Evolutionary conservation across 2,329 filamentous ascomycete species (phyloP).

Genomic region (Fusarium caatingaense): DNA sequence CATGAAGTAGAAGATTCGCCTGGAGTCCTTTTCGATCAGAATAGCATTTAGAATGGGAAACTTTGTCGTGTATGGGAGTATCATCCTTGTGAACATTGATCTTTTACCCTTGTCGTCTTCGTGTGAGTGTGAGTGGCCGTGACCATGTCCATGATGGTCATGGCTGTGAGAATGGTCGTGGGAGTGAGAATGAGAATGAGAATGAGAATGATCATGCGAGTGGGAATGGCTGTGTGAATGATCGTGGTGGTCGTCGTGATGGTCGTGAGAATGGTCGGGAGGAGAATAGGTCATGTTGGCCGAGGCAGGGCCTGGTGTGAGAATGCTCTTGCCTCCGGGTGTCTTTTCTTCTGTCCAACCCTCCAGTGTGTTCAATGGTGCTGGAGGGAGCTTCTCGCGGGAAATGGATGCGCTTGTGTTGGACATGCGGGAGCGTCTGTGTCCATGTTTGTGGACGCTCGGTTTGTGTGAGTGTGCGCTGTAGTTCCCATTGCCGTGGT

Average conservation of each 20-base stretch:
- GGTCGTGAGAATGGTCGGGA: constrained; percentile 48
- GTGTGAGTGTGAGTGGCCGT: constrained; percentile 49
- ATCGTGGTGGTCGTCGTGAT: constrained; percentile 43
- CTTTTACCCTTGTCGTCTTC: constrained; percentile 60
- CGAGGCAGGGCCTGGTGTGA: constrained; percentile 50
- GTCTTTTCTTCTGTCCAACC: constrained; percentile 58
- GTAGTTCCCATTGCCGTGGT: constrained; percentile 38
- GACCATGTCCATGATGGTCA: constrained; percentile 44
- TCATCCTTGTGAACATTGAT: constrained; percentile 76
- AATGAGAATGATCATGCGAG: constrained; percentile 38
- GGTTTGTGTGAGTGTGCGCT: constrained; percentile 43
- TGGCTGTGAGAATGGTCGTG: constrained; percentile 27
- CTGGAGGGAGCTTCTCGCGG: constrained; percentile 50
- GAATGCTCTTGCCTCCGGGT: constrained; percentile 54
- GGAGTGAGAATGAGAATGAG: constrained; percentile 22
- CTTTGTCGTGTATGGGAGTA: constrained; percentile 75
- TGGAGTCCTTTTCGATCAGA: constrained; percentile 88
- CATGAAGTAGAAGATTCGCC: constrained; percentile 98
- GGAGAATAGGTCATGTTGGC: constrained; percentile 47
- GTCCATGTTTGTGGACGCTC: constrained; percentile 46
- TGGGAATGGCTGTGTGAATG: constrained; percentile 46
- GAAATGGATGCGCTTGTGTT: constrained; percentile 45
- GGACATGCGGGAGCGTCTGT: constrained; percentile 48
- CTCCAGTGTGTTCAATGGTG: constrained; percentile 50
- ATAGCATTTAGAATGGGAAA: constrained; percentile 88